Percentiles rank a stretch among this genome's conserved stretches.
Evolutionary conservation across 2,329 filamentous ascomycete species (phyloP).

Genomic region (Scedosporium dehoogii): DNA sequence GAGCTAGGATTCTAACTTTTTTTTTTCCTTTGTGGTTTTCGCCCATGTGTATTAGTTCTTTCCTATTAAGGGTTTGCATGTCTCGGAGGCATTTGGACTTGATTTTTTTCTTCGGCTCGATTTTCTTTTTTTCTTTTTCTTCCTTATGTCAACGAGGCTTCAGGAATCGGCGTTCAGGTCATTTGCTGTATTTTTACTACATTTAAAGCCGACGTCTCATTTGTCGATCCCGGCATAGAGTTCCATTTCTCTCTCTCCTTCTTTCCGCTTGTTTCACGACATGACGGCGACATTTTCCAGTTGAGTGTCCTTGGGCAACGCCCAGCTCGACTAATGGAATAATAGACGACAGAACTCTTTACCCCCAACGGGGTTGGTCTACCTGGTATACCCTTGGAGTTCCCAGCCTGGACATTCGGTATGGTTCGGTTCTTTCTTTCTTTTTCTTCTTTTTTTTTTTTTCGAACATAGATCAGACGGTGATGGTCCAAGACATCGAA

Average conservation of each 20-base stretch:
- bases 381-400: too few relatives aligned
- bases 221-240: neutral
- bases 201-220: neutral
- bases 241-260: neutral
- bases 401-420: too few relatives aligned
- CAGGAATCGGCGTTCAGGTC: neutral
- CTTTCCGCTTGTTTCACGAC: neutral
- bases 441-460: too few relatives aligned
- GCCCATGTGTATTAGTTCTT: constrained; percentile 11
- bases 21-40: constrained; percentile 13
- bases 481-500: too few relatives aligned
- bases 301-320: too few relatives aligned
- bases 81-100: neutral
- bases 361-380: too few relatives aligned
- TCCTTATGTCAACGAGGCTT: neutral
- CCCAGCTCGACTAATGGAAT: too few relatives aligned
- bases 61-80: neutral
- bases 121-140: neutral
- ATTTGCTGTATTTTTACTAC: neutral
- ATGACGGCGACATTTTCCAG: neutral
- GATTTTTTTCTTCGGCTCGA: neutral
- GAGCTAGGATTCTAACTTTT: neutral
- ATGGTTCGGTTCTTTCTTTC: too few relatives aligned
- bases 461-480: too few relatives aligned
- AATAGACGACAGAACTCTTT: too few relatives aligned